Percentiles rank a stretch among this genome's conserved stretches.
Evolutionary conservation across 371 early-diverging fungal species (phyloP).

Genomic region (Rhizopus microsporus): DNA sequence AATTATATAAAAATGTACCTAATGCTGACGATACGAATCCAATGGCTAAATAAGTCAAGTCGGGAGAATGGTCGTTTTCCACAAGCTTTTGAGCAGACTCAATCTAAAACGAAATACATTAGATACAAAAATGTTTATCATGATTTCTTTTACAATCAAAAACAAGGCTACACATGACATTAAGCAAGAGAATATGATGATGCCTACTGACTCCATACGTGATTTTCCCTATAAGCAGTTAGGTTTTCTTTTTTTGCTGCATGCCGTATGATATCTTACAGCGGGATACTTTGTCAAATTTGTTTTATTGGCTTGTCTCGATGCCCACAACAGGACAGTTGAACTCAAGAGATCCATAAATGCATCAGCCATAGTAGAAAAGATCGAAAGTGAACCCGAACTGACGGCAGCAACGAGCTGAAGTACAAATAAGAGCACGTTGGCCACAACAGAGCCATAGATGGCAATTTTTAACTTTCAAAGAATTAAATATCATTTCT

Average conservation of each 20-base stretch:
- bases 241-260: background rate
- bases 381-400: slow-evolving; percentile 84
- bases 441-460: slow-evolving; percentile 81
- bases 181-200: slow-evolving; percentile 89
- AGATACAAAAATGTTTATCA: background rate
- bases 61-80: slow-evolving; percentile 42
- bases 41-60: slow-evolving; percentile 60
- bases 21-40: slow-evolving; percentile 71
- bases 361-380: slow-evolving; percentile 92
- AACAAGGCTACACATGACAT: slow-evolving; percentile 91
- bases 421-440: slow-evolving; percentile 75
- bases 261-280: slow-evolving; percentile 28
- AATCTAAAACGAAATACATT: slow-evolving; percentile 36
- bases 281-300: slow-evolving; percentile 80
- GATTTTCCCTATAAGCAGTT: slow-evolving; percentile 69
- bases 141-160: slow-evolving; percentile 63
- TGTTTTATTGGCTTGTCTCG: slow-evolving; percentile 59
- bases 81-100: slow-evolving; percentile 64
- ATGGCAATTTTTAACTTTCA: slow-evolving; percentile 79
- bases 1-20: slow-evolving; percentile 36
- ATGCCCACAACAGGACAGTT: slow-evolving; percentile 67
- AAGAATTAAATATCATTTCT: background rate
- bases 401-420: slow-evolving; percentile 84
- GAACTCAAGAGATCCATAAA: slow-evolving; percentile 89
- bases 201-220: slow-evolving; percentile 89